Percentiles rank a stretch among this genome's conserved stretches.
phyloP scores from a whole-genome alignment of 2,329 filamentous ascomycete genomes.

The Cladophialophora exuberans region DNA sequence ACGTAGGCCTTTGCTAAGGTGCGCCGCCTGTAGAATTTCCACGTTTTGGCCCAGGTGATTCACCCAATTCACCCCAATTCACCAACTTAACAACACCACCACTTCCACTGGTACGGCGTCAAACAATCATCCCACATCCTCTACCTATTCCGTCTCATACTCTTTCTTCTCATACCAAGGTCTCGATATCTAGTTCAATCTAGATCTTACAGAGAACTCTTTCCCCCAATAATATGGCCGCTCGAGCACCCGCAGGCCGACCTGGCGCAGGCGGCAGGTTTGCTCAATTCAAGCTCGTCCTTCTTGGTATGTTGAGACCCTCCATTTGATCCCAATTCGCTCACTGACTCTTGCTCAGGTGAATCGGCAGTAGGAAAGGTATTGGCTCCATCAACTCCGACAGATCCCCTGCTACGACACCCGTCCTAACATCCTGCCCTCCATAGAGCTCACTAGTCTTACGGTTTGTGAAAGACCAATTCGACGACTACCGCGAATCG shows the following conservation, averaged over 20 bases:
- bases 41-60: constrained; percentile 5
- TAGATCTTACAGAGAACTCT: not conserved
- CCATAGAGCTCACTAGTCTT: constrained; percentile 90
- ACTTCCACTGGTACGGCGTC: not conserved
- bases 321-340: not conserved
- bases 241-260: constrained; percentile 73
- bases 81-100: constrained; percentile 1
- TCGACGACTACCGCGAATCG: constrained; percentile 96
- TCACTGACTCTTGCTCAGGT: constrained; percentile 62
- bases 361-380: constrained; percentile 99
- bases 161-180: not conserved
- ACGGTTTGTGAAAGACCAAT: constrained; percentile 99
- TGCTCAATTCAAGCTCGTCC: constrained; percentile 97
- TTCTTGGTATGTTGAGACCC: constrained; percentile 71
- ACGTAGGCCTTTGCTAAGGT: too few relatives aligned
- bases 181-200: not conserved
- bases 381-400: constrained; percentile 18
- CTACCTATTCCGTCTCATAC: not conserved
- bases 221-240: constrained; percentile 71
- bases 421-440: constrained; percentile 23
- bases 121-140: constrained; percentile 1
- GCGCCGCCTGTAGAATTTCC: too few relatives aligned
- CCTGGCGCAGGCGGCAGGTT: constrained; percentile 71
- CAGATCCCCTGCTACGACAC: not conserved
- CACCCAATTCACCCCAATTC: not conserved